Evolutionary conservation across 2,329 filamentous ascomycete genomes (phyloP).

Genomic region (Aciculosporium take): DNA sequence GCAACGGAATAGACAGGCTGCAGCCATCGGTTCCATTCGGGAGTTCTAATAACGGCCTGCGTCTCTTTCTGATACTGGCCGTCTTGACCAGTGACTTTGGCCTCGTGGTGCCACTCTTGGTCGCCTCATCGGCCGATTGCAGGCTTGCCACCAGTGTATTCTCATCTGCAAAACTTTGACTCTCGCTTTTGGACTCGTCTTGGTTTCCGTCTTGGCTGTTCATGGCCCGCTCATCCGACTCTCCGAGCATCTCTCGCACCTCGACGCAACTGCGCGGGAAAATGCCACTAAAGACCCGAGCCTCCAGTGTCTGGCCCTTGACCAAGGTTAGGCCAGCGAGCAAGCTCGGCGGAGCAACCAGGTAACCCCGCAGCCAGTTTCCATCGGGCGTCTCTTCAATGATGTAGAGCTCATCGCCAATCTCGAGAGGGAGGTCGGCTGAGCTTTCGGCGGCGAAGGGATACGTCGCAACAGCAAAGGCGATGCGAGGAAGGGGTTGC

Average conservation of each 20-base stretch:
- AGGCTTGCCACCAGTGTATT: conserved; percentile 13
- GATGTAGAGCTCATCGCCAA: conserved; percentile 96
- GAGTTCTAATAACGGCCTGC: conserved; percentile 21
- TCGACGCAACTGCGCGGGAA: conserved; percentile 93
- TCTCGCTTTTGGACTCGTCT: conserved; percentile 24
- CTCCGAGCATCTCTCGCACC: conserved; percentile 80
- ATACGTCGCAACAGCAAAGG: conserved; percentile 92
- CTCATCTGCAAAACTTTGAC: conserved; percentile 18
- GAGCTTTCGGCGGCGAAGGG: conserved; percentile 78
- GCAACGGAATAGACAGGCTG: conserved; percentile 31
- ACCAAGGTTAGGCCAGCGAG: conserved; percentile 81
- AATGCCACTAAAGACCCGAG: conserved; percentile 94
- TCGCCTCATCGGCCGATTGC: conserved; percentile 32
- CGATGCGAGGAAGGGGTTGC: conserved; percentile 91
- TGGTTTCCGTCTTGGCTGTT: conserved; percentile 23
- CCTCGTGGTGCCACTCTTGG: conserved; percentile 37
- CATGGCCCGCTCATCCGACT: conserved; percentile 42
- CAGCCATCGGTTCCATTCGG: conserved; percentile 26
- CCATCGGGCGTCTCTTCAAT: conserved; percentile 91
- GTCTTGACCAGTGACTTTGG: conserved; percentile 21
- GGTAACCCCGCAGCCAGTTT: conserved; percentile 88
- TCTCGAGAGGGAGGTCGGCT: conserved; percentile 87
- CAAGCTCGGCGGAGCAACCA: conserved; percentile 85
- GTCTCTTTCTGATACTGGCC: conserved; percentile 12
- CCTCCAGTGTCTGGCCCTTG: conserved; percentile 86